Base-by-base conservation (phyloP, 2,329 filamentous ascomycete species). In the Claviceps africana region DNA sequence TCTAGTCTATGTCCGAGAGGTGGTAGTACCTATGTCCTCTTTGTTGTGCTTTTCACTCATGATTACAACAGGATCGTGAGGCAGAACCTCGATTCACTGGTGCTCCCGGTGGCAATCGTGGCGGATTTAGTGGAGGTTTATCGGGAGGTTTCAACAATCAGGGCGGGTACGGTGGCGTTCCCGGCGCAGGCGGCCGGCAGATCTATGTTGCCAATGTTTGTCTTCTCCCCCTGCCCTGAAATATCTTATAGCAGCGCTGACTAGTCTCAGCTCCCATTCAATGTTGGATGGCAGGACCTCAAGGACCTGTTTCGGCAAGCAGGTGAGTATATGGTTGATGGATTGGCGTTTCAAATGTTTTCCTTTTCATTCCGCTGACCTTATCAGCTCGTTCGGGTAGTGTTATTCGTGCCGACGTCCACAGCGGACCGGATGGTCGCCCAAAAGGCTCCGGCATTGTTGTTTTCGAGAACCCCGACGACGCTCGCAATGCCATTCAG, bases 281-380 rank as follows among this genome's bases (percentile, higher is more conserved):
- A 88, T 59, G 88, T 95, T 62, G 93, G 93, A 67, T 98, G 93
- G 93, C 93, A 98, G 73, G 93, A 98, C 70, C 75, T 98, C 61
- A 98, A 98, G 74, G 93, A 98, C 70, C 78, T 98, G 60, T 98
- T 98, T 78, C 87, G 93, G 65, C 90, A 96, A 79, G 90, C 93
- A 72, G 88, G 90, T 95, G 77, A 78, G 88, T 77, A 33, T 39
- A 22, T 46, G 31, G 17, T 10, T 15, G 10, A 51, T 3, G 7
- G 15, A 40, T n/a, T 46, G 22, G 30, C 9, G 39, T 17, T 50
- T 15, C 21, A n/a, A 28, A 22, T 43, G 10, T 17, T 44, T 28
- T 31, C 17, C 22, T 2, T 9, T 40, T 42, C 2, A 48, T 17
- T 35, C 8, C 2, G 47, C 54, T 43, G 50, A 45, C 25, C n/a